Evolutionary conservation across 208 protist species (phyloP).

Genomic region (Porcisia hertigi): DNA sequence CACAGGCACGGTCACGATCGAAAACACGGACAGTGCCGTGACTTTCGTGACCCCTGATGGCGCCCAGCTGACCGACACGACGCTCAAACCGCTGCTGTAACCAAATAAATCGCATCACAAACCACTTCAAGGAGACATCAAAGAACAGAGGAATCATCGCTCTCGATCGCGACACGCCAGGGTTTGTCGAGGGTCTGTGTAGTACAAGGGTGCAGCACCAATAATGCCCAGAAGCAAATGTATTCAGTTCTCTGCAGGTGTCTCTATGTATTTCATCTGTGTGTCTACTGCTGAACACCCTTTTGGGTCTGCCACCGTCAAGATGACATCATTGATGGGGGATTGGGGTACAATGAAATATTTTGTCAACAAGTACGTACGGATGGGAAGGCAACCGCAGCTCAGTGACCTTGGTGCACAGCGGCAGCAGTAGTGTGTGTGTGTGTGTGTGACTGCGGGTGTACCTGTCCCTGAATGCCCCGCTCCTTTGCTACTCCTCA

Average conservation of each 20-base stretch:
- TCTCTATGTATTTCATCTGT: no score
- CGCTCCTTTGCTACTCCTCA: neutral
- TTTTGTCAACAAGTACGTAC: no score
- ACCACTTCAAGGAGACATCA: neutral
- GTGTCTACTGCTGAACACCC: no score
- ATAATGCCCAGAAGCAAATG: neutral
- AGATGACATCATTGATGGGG: no score
- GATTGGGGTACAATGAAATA: no score
- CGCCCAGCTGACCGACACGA: slow-evolving; percentile 53
- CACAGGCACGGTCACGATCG: slow-evolving; percentile 69
- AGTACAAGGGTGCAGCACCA: neutral
- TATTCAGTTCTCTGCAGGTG: neutral
- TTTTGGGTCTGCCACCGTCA: no score
- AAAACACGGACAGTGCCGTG: slow-evolving; percentile 38
- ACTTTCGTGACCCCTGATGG: slow-evolving; percentile 45
- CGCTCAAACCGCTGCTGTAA: slow-evolving; percentile 13
- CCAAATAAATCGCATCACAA: neutral
- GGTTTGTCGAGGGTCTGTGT: no score
- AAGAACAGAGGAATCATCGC: neutral
- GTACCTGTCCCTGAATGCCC: neutral
- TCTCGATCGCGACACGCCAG: no score
- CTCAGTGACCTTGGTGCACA: no score
- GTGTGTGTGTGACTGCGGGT: neutral
- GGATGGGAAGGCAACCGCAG: no score
- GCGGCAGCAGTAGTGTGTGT: neutral